Conservation (phyloP, 106 monocot species). For the Alisma plantagoaquatica region DNA sequence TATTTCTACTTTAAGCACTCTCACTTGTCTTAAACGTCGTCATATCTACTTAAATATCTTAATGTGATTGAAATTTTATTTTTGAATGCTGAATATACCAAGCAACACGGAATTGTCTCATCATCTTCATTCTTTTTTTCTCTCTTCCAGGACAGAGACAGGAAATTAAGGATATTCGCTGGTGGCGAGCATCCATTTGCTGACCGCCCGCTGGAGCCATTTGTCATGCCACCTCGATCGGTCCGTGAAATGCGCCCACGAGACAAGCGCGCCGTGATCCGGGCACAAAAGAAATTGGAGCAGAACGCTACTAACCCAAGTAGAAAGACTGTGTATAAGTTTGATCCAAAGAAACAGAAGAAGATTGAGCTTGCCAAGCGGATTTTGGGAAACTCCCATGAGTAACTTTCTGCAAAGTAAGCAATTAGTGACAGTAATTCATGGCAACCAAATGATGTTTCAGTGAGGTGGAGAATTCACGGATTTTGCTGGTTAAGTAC, state of each 20-base stretch:
- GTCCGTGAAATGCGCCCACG: conserved; percentile 87
- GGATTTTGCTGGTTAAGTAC: no score
- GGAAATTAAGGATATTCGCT: conserved; percentile 83
- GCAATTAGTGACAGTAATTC: no score
- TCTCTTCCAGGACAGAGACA: conserved; percentile 90
- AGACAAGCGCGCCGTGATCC: conserved; percentile 62
- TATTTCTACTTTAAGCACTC: no score
- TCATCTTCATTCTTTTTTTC: no score
- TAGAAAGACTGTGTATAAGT: conserved; percentile 11
- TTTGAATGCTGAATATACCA: no score
- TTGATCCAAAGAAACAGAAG: conserved; percentile 9
- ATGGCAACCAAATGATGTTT: no score
- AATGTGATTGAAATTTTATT: no score
- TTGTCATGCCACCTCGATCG: conserved; percentile 73
- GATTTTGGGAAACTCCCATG: conserved; percentile 10
- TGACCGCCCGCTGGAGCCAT: conserved; percentile 59
- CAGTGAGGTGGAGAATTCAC: no score
- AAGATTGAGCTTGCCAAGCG: conserved; percentile 9
- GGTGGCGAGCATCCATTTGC: conserved; percentile 77
- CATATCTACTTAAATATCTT: no score
- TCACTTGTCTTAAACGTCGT: no score
- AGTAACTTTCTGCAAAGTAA: no score
- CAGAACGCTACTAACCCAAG: conserved; percentile 16
- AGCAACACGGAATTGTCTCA: no score
- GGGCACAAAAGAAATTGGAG: conserved; percentile 81